Evolutionary conservation across 495 filamentous ascomycete species (phyloP), one percentile per base, ranked within the genome.

Genomic region (Talaromyces wortmannii): DNA sequence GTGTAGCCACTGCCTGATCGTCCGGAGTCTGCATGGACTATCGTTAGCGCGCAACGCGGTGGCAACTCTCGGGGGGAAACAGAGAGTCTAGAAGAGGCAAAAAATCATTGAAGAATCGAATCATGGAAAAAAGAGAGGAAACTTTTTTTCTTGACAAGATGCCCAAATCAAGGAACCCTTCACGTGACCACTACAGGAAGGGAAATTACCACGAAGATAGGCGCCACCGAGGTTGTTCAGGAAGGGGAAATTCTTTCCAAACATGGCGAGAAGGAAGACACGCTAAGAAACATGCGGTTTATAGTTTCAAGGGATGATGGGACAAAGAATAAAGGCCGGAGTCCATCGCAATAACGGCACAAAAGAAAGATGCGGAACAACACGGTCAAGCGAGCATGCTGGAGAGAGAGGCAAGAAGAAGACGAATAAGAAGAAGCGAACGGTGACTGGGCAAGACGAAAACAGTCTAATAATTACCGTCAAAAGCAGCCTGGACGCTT

Each of bases 401-500:
- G 23, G 23, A 23, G 23, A 23, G 23, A 23, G 44, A 61, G 60
- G 54, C 62, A 59, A 55, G 42, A 55, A 48, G 15, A 49, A 58
- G 52, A 32, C 58, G 56, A 67, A 17, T 53, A 47, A 44, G 33
- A 45, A 8, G 48, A 42, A n/a, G 36, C 40, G 50, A 56, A 63
- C 44, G 55, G 29, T 54, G 17, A 1, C 8, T 8, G 50, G 29
- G 52, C 44, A 54, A 45, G 18, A 53, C 59, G 52, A 52, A 57
- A 58, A 45, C 53, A 51, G 57, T 45, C n/a, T 63, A 74, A 23
- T 23, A 23, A 70, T 68, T 83, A 91, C 89, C 89, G 79, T 92
- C 87, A 72, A 90, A 89, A 57, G 83, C 82, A 58, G 83, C 82
- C 76, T 88, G 86, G 59, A 89, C 82, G 61, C 78, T 87, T 69